Evolutionary conservation across 148 eudicot genomes (phyloP).

Genomic region (Vaccinium vitisidaea): DNA sequence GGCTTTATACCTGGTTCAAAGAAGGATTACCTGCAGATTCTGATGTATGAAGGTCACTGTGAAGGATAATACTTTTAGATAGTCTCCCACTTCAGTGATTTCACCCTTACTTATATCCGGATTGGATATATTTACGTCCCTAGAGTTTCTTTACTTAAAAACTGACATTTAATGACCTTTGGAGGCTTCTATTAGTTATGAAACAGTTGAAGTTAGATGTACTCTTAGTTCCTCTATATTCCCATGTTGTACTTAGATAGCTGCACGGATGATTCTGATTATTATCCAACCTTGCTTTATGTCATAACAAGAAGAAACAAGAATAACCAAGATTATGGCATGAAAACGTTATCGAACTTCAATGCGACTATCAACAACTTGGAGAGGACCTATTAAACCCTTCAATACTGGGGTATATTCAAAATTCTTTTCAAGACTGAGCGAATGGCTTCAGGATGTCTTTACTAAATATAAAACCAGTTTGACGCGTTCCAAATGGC

Average conservation of each 20-base stretch:
- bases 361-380: slow-evolving; percentile 6
- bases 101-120: background rate
- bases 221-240: background rate
- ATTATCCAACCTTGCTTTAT: background rate
- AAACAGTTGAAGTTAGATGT: slow-evolving; percentile 1
- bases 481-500: background rate
- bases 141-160: background rate
- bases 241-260: background rate
- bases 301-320: background rate
- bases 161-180: background rate
- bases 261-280: background rate
- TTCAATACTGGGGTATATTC: background rate
- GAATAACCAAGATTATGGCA: background rate
- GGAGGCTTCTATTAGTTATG: background rate
- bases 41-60: slow-evolving; percentile 36
- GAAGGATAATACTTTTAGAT: background rate
- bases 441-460: background rate
- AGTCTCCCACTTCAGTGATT: background rate
- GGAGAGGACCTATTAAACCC: background rate
- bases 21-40: slow-evolving; percentile 67
- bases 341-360: background rate
- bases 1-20: slow-evolving; percentile 80
- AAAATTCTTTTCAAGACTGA: background rate
- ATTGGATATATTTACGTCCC: background rate
- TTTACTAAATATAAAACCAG: background rate